Evolutionary conservation across 345 rosid genomes (phyloP), one percentile per base, ranked within the genome.

Genomic region (Tarenaya hassleriana): DNA sequence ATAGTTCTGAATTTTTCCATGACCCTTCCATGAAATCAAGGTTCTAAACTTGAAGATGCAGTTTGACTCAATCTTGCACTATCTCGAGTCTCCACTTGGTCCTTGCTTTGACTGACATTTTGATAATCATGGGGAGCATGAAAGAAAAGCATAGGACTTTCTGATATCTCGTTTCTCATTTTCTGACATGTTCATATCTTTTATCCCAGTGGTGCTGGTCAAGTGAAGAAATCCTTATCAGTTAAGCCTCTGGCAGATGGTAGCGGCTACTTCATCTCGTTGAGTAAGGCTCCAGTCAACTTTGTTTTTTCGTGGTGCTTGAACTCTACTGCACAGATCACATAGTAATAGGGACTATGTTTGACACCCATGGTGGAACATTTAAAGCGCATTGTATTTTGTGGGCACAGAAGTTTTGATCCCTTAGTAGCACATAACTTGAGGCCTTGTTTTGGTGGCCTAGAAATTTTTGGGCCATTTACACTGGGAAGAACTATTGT

Each of bases 21-120:
- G 98, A 88, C 64, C 98, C 97, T 58, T 74, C 84, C 58, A 83
- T 85, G 83, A 40, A 65, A 61, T 81, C 97, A 51, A 88, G 83
- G 97, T 85, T 46, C 32, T 43, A 50, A 47, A 15, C 41, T 55
- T 47, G 34, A 37, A 2, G 12, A 7, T 41, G 27, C 29, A 39
- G 9, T 35, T 17, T n/a, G n/a, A n/a, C n/a, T n/a, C n/a, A n/a
- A n/a, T n/a, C n/a, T n/a, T n/a, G n/a, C 11, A 37, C 11, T 37
- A 10, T 37, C 41, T 34, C 38, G 38, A 34, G 7, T 34, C 10
- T 24, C 29, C 29, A 24, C 29, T 2, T 24, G 29, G 2, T 24
- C 29, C 29, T 24, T 24, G 29, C 29, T 24, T 24, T 24, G 29
- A 2, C 29, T 24, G 29, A 24, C 29, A 24, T 5, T 24, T 24